phyloP scores from a whole-genome alignment of 371 early-diverging fungal species.

The Smittium culicis region DNA sequence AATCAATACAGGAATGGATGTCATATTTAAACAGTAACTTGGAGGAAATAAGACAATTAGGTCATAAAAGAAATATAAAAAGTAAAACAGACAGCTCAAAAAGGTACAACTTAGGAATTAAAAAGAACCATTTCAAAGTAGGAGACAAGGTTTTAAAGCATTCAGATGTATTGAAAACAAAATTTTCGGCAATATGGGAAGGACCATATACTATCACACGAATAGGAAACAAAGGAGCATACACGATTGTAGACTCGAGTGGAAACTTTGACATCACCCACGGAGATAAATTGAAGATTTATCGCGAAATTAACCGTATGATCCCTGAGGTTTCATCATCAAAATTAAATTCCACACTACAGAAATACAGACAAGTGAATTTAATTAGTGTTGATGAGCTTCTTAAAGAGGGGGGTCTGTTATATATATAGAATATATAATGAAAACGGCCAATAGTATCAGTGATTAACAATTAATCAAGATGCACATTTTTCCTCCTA shows the following conservation, averaged over 20 bases:
- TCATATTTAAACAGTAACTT: background rate
- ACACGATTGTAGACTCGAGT: background rate
- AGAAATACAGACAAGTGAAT: conserved; percentile 1
- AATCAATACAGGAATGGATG: background rate
- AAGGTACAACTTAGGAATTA: background rate
- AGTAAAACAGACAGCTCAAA: background rate
- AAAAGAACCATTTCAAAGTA: background rate
- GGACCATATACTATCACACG: conserved; percentile 5
- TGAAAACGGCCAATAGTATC: background rate
- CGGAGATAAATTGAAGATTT: conserved; percentile 3
- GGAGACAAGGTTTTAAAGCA: background rate
- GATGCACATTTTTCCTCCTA: background rate
- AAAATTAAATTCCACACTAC: background rate
- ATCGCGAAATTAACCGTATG: background rate
- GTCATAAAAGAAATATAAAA: background rate
- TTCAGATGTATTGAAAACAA: background rate
- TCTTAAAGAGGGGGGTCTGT: conserved; percentile 5
- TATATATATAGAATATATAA: background rate
- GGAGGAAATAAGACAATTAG: background rate
- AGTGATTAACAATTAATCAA: background rate
- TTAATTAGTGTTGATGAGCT: background rate
- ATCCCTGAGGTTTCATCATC: background rate
- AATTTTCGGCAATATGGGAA: background rate
- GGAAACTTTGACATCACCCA: background rate
- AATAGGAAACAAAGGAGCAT: conserved; percentile 1